phyloP scores from a whole-genome alignment of 768 basidiomycete species.

The Mrakia hoshinonis region DNA sequence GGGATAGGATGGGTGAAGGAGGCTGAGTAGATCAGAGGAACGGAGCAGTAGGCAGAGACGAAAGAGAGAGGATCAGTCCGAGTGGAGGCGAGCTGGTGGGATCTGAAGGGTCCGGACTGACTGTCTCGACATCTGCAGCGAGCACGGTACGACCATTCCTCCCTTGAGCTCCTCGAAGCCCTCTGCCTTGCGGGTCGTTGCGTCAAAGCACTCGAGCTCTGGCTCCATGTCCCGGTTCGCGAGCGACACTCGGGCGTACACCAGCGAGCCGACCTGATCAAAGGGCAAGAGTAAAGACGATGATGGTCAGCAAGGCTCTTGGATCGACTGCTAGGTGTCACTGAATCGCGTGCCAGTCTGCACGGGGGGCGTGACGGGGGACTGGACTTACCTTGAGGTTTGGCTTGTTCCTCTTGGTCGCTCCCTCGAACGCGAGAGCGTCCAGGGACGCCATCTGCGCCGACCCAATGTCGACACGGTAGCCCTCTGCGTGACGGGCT shows the following conservation, averaged over 20 bases:
- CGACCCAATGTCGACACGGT: slow-evolving; percentile 85
- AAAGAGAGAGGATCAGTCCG: slow-evolving; percentile 20
- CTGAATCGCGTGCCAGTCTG: no score
- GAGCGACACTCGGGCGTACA: slow-evolving; percentile 85
- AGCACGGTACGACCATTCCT: slow-evolving; percentile 72
- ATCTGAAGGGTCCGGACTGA: slow-evolving; percentile 42
- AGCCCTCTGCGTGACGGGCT: slow-evolving; percentile 75
- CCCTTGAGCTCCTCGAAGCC: slow-evolving; percentile 90
- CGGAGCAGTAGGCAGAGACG: background rate
- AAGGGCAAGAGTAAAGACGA: background rate
- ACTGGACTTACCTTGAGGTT: slow-evolving; percentile 64
- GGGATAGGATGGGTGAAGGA: slow-evolving; percentile 73
- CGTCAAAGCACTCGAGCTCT: slow-evolving; percentile 92
- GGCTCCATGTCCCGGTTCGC: slow-evolving; percentile 98
- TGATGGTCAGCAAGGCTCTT: no score
- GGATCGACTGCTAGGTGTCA: no score
- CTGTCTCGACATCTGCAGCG: slow-evolving; percentile 77
- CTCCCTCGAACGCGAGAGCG: slow-evolving; percentile 88
- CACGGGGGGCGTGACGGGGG: background rate
- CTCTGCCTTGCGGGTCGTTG: slow-evolving; percentile 79
- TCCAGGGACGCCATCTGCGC: slow-evolving; percentile 79
- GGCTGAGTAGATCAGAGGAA: slow-evolving; percentile 42
- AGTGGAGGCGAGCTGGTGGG: background rate
- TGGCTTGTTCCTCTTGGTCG: slow-evolving; percentile 86
- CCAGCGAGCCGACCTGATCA: slow-evolving; percentile 69